Percentiles rank a stretch among this genome's conserved stretches.
Evolutionary conservation across 768 basidiomycete species (phyloP).

Genomic region (Tricholomella constricta): DNA sequence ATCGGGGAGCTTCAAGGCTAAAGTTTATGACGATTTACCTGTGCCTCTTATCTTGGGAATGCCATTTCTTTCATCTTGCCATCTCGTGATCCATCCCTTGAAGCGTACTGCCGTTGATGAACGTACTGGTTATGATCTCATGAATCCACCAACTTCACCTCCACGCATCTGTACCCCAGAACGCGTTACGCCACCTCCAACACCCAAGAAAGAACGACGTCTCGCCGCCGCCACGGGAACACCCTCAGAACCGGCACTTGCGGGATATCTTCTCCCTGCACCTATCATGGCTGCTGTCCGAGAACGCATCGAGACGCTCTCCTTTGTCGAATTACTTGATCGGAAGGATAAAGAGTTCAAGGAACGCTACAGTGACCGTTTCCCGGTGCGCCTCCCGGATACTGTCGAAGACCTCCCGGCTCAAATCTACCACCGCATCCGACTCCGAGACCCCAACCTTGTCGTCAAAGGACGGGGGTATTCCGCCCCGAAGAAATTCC

Average conservation of each 20-base stretch:
- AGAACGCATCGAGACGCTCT: constrained; percentile 10
- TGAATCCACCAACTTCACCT: too few species aligned
- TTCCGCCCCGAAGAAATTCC: constrained; percentile 35
- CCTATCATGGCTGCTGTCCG: constrained; percentile 18
- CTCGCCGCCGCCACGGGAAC: too few species aligned
- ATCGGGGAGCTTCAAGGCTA: constrained; percentile 18
- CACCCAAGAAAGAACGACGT: not conserved
- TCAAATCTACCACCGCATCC: too few species aligned
- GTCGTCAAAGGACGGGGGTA: constrained; percentile 14
- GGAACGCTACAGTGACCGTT: too few species aligned
- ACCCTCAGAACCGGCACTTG: too few species aligned
- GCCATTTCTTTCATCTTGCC: too few species aligned
- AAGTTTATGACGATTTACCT: constrained; percentile 19
- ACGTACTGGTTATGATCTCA: constrained; percentile 10
- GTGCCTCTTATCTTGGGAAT: constrained; percentile 27
- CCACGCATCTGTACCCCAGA: constrained; percentile 11
- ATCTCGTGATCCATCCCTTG: constrained; percentile 19
- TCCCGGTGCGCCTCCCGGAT: too few species aligned
- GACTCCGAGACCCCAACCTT: constrained; percentile 23
- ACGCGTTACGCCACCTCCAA: not conserved
- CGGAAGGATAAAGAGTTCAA: too few species aligned
- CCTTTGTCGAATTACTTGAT: constrained; percentile 24
- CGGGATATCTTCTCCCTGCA: too few species aligned
- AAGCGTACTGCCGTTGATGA: constrained; percentile 19
- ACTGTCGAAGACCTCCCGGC: constrained; percentile 18